phyloP scores from a whole-genome alignment of 805 yeast species.

The Zygotorulaspora sp. region DNA sequence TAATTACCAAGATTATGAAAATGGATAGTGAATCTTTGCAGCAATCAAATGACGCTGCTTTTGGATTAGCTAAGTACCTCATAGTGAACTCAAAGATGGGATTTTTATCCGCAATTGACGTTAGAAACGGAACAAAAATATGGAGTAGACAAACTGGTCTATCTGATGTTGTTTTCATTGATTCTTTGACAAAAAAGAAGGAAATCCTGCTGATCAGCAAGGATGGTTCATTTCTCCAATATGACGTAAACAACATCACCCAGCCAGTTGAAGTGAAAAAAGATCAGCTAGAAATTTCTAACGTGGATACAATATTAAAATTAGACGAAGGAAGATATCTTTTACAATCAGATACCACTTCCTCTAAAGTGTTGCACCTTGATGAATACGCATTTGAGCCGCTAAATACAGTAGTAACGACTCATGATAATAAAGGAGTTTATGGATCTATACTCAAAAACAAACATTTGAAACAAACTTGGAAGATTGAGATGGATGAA shows the following conservation, averaged over 20 bases:
- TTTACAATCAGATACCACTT: constrained; percentile 16
- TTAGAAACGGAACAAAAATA: constrained; percentile 36
- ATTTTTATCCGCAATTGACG: constrained; percentile 42
- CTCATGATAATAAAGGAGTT: constrained; percentile 21
- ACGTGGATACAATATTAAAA: background rate
- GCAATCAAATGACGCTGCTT: constrained; percentile 29
- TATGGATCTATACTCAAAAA: constrained; percentile 27
- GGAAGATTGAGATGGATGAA: constrained; percentile 34
- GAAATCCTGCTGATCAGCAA: constrained; percentile 26
- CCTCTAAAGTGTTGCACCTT: constrained; percentile 12
- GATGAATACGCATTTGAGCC: constrained; percentile 2
- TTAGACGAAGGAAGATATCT: constrained; percentile 11
- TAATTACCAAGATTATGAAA: constrained; percentile 17
- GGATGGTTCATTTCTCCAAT: constrained; percentile 29
- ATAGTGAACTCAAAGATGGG: constrained; percentile 41
- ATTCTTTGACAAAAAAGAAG: constrained; percentile 17
- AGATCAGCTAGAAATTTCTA: background rate
- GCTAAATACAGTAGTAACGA: constrained; percentile 19
- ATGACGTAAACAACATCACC: constrained; percentile 11
- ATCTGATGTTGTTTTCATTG: constrained; percentile 23
- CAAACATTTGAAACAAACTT: constrained; percentile 32
- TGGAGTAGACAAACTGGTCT: constrained; percentile 39
- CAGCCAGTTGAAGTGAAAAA: constrained; percentile 2
- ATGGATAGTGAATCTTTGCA: constrained; percentile 17
- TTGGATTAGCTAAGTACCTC: constrained; percentile 46